Conservation (phyloP, 2,329 filamentous ascomycete genomes). For the Ophiostoma fasciatum region DNA sequence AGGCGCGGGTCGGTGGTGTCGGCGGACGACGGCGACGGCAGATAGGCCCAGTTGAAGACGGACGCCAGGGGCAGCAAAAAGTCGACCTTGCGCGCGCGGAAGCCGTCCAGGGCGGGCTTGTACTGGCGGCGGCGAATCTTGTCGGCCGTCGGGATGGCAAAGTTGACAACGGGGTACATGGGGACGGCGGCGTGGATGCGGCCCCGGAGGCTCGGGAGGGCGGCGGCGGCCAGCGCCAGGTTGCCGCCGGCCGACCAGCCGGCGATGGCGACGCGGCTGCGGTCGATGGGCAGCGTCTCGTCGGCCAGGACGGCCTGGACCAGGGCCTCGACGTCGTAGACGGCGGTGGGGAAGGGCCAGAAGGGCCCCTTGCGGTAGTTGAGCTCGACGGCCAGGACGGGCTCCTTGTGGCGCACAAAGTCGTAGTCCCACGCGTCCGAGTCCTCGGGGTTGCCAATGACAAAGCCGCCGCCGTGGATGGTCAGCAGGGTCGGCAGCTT, state of each 20-base stretch:
- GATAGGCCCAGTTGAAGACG: slow-evolving; percentile 27
- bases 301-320: slow-evolving; percentile 27
- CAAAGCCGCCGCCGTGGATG: slow-evolving; percentile 38
- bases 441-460: slow-evolving; percentile 25
- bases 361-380: slow-evolving; percentile 33
- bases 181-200: slow-evolving; percentile 22
- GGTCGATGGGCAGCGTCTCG: slow-evolving; percentile 29
- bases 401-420: slow-evolving; percentile 24
- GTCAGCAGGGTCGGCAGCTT: slow-evolving; percentile 30
- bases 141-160: slow-evolving; percentile 17
- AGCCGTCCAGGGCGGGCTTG: slow-evolving; percentile 18
- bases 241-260: slow-evolving; percentile 39
- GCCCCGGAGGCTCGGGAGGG: slow-evolving; percentile 22
- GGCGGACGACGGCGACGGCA: slow-evolving; percentile 18
- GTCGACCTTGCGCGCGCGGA: slow-evolving; percentile 16
- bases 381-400: slow-evolving; percentile 30
- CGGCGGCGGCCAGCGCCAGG: slow-evolving; percentile 26
- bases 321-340: slow-evolving; percentile 31
- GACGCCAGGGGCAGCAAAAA: slow-evolving; percentile 15
- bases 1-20: slow-evolving; percentile 24
- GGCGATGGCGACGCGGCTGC: slow-evolving; percentile 23
- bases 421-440: slow-evolving; percentile 32
- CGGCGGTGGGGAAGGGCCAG: slow-evolving; percentile 26
- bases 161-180: slow-evolving; percentile 30
- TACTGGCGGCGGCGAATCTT: slow-evolving; percentile 21